Evolutionary conservation across 371 early-diverging fungal species (phyloP).

Genomic region (Rhizopus delemar): DNA sequence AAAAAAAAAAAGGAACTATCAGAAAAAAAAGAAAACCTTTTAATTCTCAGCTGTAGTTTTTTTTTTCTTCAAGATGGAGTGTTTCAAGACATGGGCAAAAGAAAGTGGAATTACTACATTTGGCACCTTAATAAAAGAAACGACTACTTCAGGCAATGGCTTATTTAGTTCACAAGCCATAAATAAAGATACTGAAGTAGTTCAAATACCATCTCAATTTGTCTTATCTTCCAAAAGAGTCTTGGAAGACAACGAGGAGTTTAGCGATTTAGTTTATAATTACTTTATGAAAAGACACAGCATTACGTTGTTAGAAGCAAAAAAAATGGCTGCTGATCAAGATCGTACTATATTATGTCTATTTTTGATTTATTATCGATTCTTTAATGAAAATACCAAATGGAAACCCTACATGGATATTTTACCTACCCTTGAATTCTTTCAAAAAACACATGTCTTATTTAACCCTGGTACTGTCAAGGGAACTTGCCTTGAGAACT

Average conservation of each 20-base stretch:
- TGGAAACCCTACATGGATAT: slow-evolving; percentile 54
- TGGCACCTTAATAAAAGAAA: not conserved
- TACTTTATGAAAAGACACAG: slow-evolving; percentile 11
- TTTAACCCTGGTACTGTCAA: slow-evolving; percentile 20
- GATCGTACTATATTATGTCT: slow-evolving; percentile 35
- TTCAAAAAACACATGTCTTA: slow-evolving; percentile 25
- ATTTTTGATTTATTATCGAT: slow-evolving; percentile 49
- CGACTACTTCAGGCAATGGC: slow-evolving; percentile 30
- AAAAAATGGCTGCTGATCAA: slow-evolving; percentile 11
- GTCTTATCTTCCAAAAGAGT: slow-evolving; percentile 29
- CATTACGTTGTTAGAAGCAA: not conserved
- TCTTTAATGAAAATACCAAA: slow-evolving; percentile 17
- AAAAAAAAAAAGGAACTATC: slow-evolving; percentile 2
- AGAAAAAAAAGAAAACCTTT: slow-evolving; percentile 3
- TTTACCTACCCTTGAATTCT: slow-evolving; percentile 31
- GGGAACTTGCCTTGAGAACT: slow-evolving; percentile 43
- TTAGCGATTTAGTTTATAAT: not conserved
- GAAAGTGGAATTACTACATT: slow-evolving; percentile 16
- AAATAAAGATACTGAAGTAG: slow-evolving; percentile 6
- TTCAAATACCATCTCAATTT: slow-evolving; percentile 38
- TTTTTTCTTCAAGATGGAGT: slow-evolving; percentile 9
- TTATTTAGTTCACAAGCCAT: slow-evolving; percentile 10
- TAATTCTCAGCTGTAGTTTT: not conserved
- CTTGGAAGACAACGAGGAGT: not conserved
- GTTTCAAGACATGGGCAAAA: slow-evolving; percentile 34